phyloP scores from a whole-genome alignment of 441 rosid genomes.

The Adansonia rubrostipa region DNA sequence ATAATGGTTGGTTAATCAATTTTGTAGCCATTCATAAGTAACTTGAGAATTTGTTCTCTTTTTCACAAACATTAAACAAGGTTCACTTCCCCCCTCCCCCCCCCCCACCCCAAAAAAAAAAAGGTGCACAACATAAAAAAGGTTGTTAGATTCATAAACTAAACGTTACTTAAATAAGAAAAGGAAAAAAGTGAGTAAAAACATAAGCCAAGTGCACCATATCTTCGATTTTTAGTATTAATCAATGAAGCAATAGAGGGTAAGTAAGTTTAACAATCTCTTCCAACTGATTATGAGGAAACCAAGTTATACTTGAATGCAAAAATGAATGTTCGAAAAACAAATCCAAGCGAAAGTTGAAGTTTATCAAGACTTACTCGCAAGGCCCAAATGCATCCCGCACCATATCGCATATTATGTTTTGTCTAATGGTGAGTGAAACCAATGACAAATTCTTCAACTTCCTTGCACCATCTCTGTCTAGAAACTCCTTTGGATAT shows the following conservation, averaged over 20 bases:
- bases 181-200: not conserved
- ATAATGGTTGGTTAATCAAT: not conserved
- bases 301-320: not conserved
- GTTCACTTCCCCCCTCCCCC: too few relatives aligned
- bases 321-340: not conserved
- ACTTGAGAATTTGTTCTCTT: not conserved
- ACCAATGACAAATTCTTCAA: slow-evolving; percentile 60
- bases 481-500: slow-evolving; percentile 65
- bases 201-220: not conserved
- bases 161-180: too few relatives aligned
- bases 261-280: not conserved
- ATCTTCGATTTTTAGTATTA: not conserved
- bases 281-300: not conserved
- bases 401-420: slow-evolving; percentile 53
- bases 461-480: slow-evolving; percentile 39
- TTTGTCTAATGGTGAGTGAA: slow-evolving; percentile 45
- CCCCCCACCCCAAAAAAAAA: too few relatives aligned
- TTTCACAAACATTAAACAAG: not conserved
- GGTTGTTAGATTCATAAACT: too few relatives aligned
- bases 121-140: not conserved
- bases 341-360: not conserved
- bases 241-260: not conserved
- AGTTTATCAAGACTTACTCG: slow-evolving; percentile 48
- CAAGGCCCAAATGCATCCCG: slow-evolving; percentile 56
- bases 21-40: not conserved